Evolutionary conservation across 2,329 filamentous ascomycete species (phyloP), one percentile per base, ranked within the genome.

Genomic region (Xylaria sp.): DNA sequence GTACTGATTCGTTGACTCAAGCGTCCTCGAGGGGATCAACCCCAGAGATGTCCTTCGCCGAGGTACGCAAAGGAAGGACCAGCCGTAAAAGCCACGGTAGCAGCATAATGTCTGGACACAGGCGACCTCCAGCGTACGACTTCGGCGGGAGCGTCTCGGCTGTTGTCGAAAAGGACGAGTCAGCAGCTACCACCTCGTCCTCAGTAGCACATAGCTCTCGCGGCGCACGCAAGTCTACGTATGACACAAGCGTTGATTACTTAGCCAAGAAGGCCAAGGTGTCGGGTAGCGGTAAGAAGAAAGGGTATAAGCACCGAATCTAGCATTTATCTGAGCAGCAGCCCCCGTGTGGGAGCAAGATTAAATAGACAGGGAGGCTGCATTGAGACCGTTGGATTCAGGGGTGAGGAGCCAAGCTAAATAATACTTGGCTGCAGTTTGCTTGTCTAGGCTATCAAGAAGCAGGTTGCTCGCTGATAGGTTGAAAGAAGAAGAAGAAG

Each of bases 81-180:
- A 73, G 77, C 44, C 78, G 78, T 67, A 82, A 80, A 69, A 76
- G 76, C 49, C 78, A 80, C 38, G 74, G 76, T 63, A 73, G 71
- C 33, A 57, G 69, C 51, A 72, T 68, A 58, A 63, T 66, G 60
- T 68, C 66, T n/a, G 62, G 63, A 31, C 69, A 72, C 50, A 75
- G 67, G 56, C 69, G 73, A 63, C 64, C 65, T 33, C 63, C 69
- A 9, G 64, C 70, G 38, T 73, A 75, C 61, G 74, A 75, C 42
- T 73, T 57, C 25, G 69, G 64, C 20, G 69, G 69, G 15, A 67
- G 64, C 38, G 72, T 73, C 44, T 63, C 73, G 27, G 29, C 69
- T 22, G 69, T 75, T 4, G 65, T 69, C 36, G 71, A 75, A 47
- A 73, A 73, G 29, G 68, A 59, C 54, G 72, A 75, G 20, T 59